phyloP scores from a whole-genome alignment of 2,329 filamentous ascomycete genomes.

The Monilinia aucupariae region DNA sequence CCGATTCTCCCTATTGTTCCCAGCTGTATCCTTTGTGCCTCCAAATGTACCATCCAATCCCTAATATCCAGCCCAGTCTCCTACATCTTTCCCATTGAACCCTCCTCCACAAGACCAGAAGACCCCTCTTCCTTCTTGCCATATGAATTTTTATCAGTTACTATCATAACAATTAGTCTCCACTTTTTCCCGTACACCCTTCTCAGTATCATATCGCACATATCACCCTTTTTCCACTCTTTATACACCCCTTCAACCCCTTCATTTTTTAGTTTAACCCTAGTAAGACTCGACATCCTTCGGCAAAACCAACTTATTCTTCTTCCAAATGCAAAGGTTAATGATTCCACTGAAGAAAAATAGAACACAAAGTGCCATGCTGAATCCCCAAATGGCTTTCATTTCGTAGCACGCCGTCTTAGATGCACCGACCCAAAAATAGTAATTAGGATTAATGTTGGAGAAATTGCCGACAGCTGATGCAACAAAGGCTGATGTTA shows the following conservation, averaged over 20 bases:
- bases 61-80: not conserved
- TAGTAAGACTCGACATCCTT: conserved; percentile 26
- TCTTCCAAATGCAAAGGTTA: conserved; percentile 53
- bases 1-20: not conserved
- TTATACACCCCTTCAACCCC: not conserved
- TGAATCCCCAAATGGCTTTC: conserved; percentile 82
- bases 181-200: not conserved
- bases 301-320: conserved; percentile 18
- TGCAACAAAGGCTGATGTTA: conserved; percentile 43
- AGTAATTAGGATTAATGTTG: conserved; percentile 41
- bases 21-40: not conserved
- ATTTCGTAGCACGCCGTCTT: conserved; percentile 71
- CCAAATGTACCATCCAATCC: not conserved
- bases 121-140: not conserved
- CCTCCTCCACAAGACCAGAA: not conserved
- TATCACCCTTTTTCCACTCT: not conserved
- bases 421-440: conserved; percentile 47
- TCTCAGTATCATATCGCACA: not conserved
- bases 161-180: no score
- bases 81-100: not conserved
- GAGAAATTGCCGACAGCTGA: conserved; percentile 41
- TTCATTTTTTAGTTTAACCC: not conserved
- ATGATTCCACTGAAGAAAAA: conserved; percentile 59
- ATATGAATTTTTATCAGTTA: not conserved
- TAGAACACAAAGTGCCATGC: conserved; percentile 70